Conservation (phyloP, 1,284 basidiomycete genomes). For the Tilletiopsis washingtonensis region DNA sequence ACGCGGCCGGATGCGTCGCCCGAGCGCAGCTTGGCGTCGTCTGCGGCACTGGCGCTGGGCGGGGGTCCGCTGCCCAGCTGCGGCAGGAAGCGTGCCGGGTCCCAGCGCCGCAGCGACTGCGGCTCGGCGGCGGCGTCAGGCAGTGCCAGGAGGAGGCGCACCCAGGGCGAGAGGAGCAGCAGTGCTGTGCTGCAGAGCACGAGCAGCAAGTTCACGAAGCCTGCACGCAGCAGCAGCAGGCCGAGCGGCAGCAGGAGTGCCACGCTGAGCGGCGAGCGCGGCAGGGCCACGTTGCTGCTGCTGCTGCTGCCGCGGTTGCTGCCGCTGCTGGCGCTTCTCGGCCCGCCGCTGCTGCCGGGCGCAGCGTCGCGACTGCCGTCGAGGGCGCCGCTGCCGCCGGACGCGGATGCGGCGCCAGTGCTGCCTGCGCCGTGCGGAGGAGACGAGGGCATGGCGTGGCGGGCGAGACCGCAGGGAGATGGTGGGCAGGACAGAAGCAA, state of each 20-base stretch:
- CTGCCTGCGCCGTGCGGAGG: no score
- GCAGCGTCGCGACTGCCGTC: no score
- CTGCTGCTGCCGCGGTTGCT: no score
- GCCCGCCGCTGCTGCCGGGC: no score
- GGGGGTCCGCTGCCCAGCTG: neutral
- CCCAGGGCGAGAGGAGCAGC: constrained; percentile 34
- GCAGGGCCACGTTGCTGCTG: no score
- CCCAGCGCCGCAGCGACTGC: neutral
- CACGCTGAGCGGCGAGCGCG: no score
- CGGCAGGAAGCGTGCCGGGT: constrained; percentile 6
- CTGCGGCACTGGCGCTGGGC: neutral
- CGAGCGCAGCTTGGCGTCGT: constrained; percentile 15
- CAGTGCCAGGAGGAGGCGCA: constrained; percentile 35
- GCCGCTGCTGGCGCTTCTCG: no score
- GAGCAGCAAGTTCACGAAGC: neutral
- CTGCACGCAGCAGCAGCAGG: neutral
- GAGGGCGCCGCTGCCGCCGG: no score
- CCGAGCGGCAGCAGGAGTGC: neutral
- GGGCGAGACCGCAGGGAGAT: no score
- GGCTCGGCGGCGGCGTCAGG: neutral
- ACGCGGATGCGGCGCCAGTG: no score
- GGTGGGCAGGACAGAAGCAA: no score
- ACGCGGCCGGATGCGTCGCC: neutral
- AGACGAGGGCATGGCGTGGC: no score
- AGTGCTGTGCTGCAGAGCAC: constrained; percentile 1